phyloP scores from a whole-genome alignment of 2,329 filamentous ascomycete species.

The Teratosphaeriaceae sp. region DNA sequence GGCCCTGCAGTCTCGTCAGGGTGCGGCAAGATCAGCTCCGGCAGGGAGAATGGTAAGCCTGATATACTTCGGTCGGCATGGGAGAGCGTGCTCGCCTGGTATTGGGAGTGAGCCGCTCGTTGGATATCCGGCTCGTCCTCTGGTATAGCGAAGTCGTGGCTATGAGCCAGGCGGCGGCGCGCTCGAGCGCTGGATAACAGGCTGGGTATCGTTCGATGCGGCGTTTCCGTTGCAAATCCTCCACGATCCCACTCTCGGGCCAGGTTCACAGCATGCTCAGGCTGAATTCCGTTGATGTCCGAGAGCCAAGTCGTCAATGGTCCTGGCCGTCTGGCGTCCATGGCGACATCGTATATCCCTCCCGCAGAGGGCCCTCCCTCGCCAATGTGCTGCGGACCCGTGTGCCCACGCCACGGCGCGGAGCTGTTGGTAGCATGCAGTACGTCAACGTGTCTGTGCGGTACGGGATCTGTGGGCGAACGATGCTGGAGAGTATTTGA shows the following conservation, averaged over 20 bases:
- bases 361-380: no score
- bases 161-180: conserved; percentile 7
- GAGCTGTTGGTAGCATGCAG: no score
- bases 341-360: no score
- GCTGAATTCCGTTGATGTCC: not conserved
- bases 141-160: conserved; percentile 1
- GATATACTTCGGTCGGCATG: no score
- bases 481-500: not conserved
- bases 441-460: not conserved
- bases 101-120: no score
- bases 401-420: no score
- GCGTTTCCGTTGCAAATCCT: conserved; percentile 2
- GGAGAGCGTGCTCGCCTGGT: no score
- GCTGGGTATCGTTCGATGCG: not conserved
- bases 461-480: not conserved
- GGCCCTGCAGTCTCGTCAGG: not conserved
- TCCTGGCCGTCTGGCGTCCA: no score
- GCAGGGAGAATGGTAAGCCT: conserved; percentile 1
- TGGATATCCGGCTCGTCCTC: not conserved
- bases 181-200: conserved; percentile 9
- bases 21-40: conserved; percentile 3
- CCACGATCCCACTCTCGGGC: conserved; percentile 4
- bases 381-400: no score
- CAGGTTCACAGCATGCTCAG: not conserved
- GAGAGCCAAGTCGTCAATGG: no score